Evolutionary conservation across 257 asterid genomes (phyloP).

Genomic region (Solanum paucissectum): DNA sequence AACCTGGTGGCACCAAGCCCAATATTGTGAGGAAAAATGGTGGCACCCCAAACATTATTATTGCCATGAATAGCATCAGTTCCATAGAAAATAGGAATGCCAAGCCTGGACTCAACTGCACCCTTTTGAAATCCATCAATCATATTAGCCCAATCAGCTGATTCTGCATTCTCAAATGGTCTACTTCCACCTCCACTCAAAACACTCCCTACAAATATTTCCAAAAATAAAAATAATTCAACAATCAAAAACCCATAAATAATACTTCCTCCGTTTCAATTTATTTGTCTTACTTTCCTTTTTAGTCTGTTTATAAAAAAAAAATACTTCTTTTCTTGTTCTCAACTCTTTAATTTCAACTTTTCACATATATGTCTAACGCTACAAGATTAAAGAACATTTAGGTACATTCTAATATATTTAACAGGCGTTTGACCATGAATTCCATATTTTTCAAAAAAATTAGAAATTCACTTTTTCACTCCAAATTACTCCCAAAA

Average conservation of each 20-base stretch:
- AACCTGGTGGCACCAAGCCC: constrained; percentile 97
- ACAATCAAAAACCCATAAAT: neutral
- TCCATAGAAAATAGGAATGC: constrained; percentile 86
- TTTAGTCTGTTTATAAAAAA: too few relatives aligned
- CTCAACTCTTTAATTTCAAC: neutral
- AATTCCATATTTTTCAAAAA: too few relatives aligned
- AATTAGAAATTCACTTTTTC: too few relatives aligned
- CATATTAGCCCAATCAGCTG: constrained; percentile 79
- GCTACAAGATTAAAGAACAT: neutral
- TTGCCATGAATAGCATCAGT: constrained; percentile 91
- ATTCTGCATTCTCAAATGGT: constrained; percentile 65
- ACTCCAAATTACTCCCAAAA: neutral
- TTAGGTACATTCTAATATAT: neutral
- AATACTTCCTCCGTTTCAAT: neutral
- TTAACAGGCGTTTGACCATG: neutral
- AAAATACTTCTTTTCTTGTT: neutral
- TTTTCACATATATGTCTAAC: neutral
- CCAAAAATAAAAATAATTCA: neutral
- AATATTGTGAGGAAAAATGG: constrained; percentile 85
- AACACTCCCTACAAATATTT: constrained; percentile 50
- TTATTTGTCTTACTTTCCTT: too few relatives aligned
- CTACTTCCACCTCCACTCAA: constrained; percentile 90
- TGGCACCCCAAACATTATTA: constrained; percentile 81
- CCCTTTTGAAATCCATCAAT: constrained; percentile 70
- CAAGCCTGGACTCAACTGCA: constrained; percentile 65